Evolutionary conservation across 2,329 filamentous ascomycete genomes (phyloP), one percentile per base, ranked within the genome.

Genomic region (Neonectria coccinea): DNA sequence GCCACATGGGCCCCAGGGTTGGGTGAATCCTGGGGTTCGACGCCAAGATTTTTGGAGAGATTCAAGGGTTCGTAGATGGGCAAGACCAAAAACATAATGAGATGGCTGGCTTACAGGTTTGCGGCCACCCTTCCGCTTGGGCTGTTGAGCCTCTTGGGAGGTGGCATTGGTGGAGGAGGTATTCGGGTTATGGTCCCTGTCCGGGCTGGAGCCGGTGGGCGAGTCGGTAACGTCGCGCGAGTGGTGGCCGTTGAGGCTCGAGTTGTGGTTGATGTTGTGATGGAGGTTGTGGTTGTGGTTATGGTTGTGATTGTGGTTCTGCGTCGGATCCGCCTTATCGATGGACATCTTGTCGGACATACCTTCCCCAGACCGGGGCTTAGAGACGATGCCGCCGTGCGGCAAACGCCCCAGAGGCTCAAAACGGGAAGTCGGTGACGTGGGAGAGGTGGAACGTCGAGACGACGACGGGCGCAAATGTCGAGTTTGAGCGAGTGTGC

Each of bases 41-140:
- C 16, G 45, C 14, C 25, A 2, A 29, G 22, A 2, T 48, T 48
- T 14, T n/a, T 5, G 14, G 14, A 16, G 45, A 16, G 16, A 12
- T 50, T n/a, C 25, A 10, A 33, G n/a, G 27, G 25, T 50, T 31
- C 47, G n/a, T 53, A 27, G 18, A 44, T 29, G 41, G 27, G 60
- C 45, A 33, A 42, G 10, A 47, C 59, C 50, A 25, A 62, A 48
- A 27, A 47, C 16, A 14, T 52, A 50, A 54, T 59, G 59, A 5
- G 41, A 44, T 56, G 56, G 56, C 60, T 41, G 52, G 97, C 86
- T 80, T 89, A 98, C 96, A 77, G 96, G 96, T 84, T 98, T 99
- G 77, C 96, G 91, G 67, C 96, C 96, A 76, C 96, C 96, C 85
- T 99, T 99, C 77, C 96, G 90, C 86, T 99, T 99, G 77, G 94